Percentiles rank a stretch among this genome's conserved stretches.
phyloP scores from a whole-genome alignment of 495 filamentous ascomycete species.

The Aspergillus homomorphus region DNA sequence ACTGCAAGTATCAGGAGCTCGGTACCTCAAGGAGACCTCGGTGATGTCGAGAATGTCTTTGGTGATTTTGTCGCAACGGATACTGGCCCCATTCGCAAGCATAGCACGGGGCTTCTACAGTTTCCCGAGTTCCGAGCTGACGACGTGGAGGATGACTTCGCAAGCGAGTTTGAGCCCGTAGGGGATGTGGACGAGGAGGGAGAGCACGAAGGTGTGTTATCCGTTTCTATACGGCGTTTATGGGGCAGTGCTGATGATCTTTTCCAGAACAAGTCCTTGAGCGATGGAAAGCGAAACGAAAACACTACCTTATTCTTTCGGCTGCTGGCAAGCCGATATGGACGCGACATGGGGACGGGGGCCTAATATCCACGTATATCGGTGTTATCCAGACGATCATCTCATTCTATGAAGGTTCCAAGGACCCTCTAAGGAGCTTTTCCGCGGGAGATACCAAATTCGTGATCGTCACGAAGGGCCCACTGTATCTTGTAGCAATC shows the following conservation, averaged over 20 bases:
- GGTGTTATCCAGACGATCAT: constrained; percentile 98
- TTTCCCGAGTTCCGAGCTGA: constrained; percentile 54
- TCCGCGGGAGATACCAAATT: constrained; percentile 80
- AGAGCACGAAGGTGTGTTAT: constrained; percentile 60
- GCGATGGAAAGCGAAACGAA: constrained; percentile 82
- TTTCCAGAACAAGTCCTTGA: constrained; percentile 59
- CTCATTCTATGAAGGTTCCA: constrained; percentile 83
- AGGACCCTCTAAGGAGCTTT: constrained; percentile 75
- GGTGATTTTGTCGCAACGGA: constrained; percentile 55
- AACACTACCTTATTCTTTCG: constrained; percentile 95
- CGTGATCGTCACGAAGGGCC: constrained; percentile 76
- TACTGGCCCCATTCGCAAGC: constrained; percentile 19
- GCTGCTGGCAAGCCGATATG: constrained; percentile 98
- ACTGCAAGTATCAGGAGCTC: constrained; percentile 80
- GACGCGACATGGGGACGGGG: constrained; percentile 87
- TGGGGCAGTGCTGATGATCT: constrained; percentile 8
- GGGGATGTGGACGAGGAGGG: constrained; percentile 59
- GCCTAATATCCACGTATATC: constrained; percentile 85
- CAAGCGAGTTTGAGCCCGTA: constrained; percentile 74
- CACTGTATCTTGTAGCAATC: constrained; percentile 90
- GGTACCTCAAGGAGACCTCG: constrained; percentile 67
- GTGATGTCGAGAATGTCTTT: constrained; percentile 80
- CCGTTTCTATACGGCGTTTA: not conserved
- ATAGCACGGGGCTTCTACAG: constrained; percentile 35
- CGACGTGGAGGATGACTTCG: constrained; percentile 59